These are phyloP conservation scores for Litsea cubeba DNA, from an alignment of 164 flowering plant species.

Conservation along the genomic window DNA sequence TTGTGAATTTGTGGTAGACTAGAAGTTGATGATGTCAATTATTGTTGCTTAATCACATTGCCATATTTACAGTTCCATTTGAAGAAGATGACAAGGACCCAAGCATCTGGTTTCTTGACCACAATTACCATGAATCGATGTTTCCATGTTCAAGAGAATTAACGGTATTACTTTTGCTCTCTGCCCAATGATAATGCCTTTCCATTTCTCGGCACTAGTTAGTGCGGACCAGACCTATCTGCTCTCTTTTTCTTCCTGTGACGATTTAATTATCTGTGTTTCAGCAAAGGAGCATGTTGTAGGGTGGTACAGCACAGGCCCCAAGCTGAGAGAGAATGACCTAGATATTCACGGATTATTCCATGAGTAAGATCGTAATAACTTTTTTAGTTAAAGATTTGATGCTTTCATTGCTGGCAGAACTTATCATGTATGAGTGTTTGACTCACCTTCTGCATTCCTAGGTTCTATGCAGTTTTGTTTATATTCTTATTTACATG, in stretches of 20 bases:
- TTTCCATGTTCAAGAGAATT: constrained; percentile 97
- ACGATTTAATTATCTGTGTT: constrained; percentile 14
- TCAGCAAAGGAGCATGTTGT: constrained; percentile 99
- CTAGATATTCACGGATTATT: constrained; percentile 74
- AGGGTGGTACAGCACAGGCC: constrained; percentile 99
- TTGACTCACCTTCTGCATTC: not conserved
- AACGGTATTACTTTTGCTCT: constrained; percentile 52
- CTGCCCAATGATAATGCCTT: not conserved
- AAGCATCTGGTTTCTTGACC: constrained; percentile 97
- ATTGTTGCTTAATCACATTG: not conserved
- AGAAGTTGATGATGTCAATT: not conserved
- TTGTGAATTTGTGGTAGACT: no score
- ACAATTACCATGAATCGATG: constrained; percentile 97
- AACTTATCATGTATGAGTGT: not conserved
- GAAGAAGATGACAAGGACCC: constrained; percentile 97
- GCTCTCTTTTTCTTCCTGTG: not conserved
- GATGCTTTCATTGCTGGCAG: not conserved
- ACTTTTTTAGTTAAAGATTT: not conserved
- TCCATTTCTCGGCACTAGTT: not conserved
- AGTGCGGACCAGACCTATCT: not conserved
- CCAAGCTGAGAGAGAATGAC: constrained; percentile 90
- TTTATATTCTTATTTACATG: not conserved
- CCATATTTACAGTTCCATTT: constrained; percentile 71
- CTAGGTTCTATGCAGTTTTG: not conserved
- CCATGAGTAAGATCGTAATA: constrained; percentile 54